A percentile compares a stretch with the other conserved stretches of the same genome.
These are phyloP conservation scores for Cardamine resedifolia DNA, from an alignment of 345 rosid species.

Conservation along the genomic window DNA sequence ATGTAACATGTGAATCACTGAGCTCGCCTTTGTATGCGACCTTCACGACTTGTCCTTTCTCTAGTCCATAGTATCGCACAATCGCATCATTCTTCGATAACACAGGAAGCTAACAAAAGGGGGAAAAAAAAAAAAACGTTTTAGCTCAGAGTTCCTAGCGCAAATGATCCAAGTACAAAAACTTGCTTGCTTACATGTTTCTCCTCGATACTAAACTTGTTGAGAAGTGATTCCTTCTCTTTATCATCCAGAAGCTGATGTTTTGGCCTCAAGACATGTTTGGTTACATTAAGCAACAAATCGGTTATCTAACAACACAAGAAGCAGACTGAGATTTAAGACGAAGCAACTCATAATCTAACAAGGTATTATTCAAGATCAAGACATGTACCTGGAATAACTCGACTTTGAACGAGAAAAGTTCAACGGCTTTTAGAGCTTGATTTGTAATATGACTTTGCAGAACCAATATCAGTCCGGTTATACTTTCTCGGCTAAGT, in stretches of 20 bases:
- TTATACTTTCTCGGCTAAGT: conserved; percentile 52
- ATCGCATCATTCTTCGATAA: conserved; percentile 54
- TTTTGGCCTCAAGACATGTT: conserved; percentile 79
- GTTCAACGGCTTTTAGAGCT: conserved; percentile 67
- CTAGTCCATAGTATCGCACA: conserved; percentile 61
- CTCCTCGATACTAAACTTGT: conserved; percentile 60
- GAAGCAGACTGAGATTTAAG: not conserved
- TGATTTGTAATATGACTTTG: conserved; percentile 68
- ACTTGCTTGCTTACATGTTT: conserved; percentile 57
- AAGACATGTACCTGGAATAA: conserved; percentile 61
- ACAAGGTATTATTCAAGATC: not conserved
- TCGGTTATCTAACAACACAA: conserved; percentile 53
- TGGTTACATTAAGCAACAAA: conserved; percentile 74
- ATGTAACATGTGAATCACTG: conserved; percentile 46
- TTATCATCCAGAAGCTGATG: conserved; percentile 56
- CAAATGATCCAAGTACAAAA: not conserved
- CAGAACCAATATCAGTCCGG: conserved; percentile 65
- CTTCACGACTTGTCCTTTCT: conserved; percentile 74
- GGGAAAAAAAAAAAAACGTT: not conserved
- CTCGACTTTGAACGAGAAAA: conserved; percentile 76
- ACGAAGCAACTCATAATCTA: not conserved
- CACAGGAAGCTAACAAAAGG: conserved; percentile 54
- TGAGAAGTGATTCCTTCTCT: conserved; percentile 66
- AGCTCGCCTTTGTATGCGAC: conserved; percentile 50
- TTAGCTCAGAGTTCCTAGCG: not conserved